Base-by-base conservation (phyloP, 2,329 filamentous ascomycete species). In the Proliferodiscus dingleyae region DNA sequence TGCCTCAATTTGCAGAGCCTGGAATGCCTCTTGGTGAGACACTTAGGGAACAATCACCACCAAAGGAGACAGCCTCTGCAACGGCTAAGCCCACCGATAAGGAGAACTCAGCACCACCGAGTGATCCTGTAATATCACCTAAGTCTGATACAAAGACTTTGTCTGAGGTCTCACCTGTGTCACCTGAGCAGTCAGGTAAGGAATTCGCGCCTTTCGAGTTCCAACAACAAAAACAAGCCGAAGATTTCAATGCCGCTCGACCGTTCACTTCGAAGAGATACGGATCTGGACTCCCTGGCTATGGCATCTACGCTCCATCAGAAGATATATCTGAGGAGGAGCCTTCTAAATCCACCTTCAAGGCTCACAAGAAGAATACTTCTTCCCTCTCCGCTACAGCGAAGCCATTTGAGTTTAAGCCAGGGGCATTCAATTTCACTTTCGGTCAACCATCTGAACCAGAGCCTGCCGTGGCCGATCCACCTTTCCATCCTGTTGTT, bases 1-100 rank as follows among this genome's bases (percentile, higher is more conserved):
- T 91, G 19, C 83, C 86, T 18, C 72, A 80, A 41, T 95, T 94
- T 64, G 87, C 88, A 7, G 72, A 79, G 41, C 74, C 72, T 11
- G 69, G 68, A 21, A 62, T 58, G 54, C 61, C 64, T 11, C 61
- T 67, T 4, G 57, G 62, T 0, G 63, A 66, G 39, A 62, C 55
- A 2, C 50, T 46, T n/a, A 47, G 56, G 24, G 60, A 60, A 33
- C 61, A 64, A 43, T 61, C 58, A 6, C 56, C 58, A 18, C 54
- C 58, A 3, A 62, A 64, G 47, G 53, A 62, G 21, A 46, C 28
- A 7, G 33, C 39, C 9, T 24, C 47, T 16, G 37, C 41, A 1
- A 29, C 47, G 19, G 41, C 43, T n/a, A 52, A 48, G 4, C 46
- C 47, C n/a, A 48, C 51, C 10, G 59, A 62, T 22, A 63, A 65